phyloP scores from a whole-genome alignment of 345 rosid species.

The Brassica incana region DNA sequence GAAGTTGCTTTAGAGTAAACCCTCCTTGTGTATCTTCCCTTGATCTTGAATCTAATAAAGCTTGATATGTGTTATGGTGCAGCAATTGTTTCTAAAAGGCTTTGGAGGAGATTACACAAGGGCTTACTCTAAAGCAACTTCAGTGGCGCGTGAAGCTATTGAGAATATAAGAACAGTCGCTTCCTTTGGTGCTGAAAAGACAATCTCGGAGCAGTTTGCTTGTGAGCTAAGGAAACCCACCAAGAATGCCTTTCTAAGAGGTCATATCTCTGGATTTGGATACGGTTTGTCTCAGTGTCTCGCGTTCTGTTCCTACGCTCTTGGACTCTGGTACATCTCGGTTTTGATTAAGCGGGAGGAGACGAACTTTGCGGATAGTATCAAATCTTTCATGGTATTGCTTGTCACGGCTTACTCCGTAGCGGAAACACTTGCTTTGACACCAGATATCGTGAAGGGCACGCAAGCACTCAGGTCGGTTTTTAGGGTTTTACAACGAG shows the following conservation, averaged over 20 bases:
- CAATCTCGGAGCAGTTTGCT: conserved; percentile 52
- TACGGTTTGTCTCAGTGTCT: conserved; percentile 70
- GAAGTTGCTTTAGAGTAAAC: no score
- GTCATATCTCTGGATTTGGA: conserved; percentile 80
- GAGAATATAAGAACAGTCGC: conserved; percentile 70
- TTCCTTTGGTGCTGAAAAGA: conserved; percentile 68
- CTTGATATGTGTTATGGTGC: conserved; percentile 27
- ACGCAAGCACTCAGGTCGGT: conserved; percentile 73
- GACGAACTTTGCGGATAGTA: conserved; percentile 55
- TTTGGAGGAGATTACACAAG: conserved; percentile 70
- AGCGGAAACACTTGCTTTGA: conserved; percentile 82
- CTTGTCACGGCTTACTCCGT: conserved; percentile 59
- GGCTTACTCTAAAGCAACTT: conserved; percentile 62
- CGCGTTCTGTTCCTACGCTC: conserved; percentile 65
- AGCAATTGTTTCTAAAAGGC: conserved; percentile 81
- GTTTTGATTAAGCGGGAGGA: conserved; percentile 49
- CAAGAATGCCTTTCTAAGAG: conserved; percentile 57
- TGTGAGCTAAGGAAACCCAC: conserved; percentile 59
- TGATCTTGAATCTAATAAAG: no score
- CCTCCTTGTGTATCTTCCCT: no score
- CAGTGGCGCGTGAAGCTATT: conserved; percentile 76
- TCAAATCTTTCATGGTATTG: conserved; percentile 72
- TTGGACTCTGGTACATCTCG: conserved; percentile 88
- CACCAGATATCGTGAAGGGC: conserved; percentile 91
- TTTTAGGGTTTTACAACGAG: conserved; percentile 59